Base-by-base conservation (phyloP, 257 asterid genomes). In the Oldenlandia corymbosa region DNA sequence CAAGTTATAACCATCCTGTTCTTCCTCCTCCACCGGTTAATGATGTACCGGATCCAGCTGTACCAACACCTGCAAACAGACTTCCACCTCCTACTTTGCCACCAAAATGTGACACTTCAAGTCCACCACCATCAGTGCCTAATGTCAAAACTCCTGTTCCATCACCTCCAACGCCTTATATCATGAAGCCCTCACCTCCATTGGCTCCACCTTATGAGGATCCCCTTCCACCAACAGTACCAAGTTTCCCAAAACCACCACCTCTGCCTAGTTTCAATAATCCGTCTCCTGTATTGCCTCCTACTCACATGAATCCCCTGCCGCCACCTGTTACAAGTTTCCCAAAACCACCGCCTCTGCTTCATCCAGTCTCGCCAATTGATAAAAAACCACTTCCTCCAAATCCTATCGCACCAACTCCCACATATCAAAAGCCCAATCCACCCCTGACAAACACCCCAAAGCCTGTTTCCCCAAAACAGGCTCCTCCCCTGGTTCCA, bases 341-440 rank as follows among this genome's bases (percentile, higher is more conserved):
- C 24, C 10, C 45, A 42, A 23, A 58, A 30, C 31, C 59, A 16
- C 32, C 28, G 23, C 55, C 71, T 13, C 58, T 23, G 28, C 62
- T 14, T 45, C 61, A 10, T n/a, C 39, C 53, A 47, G 20, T 1
- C 11, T 47, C 66, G 13, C 66, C 66, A 61, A 17, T 20, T 0
- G 5, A 37, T 34, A 18, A 41, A 1, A 66, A 66, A 3, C 70
- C 70, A 42, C 45, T 34, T n/a, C 70, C 64, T 10, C 71, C 71
- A n/a, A n/a, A n/a, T n/a, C n/a, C n/a, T n/a, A n/a, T n/a, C n/a
- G n/a, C n/a, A 3, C 65, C 41, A 6, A 20, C 60, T 8, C 65
- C 60, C 2, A 16, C 57, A 28, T 62, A 14, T 27, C 57, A 27
- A 26, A 64, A 64, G 31, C 49, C 31, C 62, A 12, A 36, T 37